These are phyloP conservation scores for Yarrowia alimentaria DNA, from an alignment of 805 yeast genomes.

Conservation along the genomic window DNA sequence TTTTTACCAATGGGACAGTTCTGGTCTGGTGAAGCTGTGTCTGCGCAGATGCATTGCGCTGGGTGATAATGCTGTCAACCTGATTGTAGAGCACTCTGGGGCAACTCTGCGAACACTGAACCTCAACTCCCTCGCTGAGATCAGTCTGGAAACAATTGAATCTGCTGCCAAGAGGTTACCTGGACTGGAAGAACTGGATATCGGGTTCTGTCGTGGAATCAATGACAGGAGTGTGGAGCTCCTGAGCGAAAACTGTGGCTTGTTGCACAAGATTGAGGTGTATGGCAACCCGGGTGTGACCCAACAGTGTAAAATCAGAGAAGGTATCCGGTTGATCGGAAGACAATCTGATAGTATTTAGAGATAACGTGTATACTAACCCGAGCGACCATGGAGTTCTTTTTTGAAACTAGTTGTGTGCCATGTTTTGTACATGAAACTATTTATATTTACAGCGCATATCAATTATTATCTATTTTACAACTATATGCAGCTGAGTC, in stretches of 20 bases:
- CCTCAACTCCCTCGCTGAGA: conserved; percentile 65
- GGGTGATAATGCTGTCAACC: conserved; percentile 60
- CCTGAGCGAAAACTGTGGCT: conserved; percentile 58
- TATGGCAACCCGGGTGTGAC: conserved; percentile 53
- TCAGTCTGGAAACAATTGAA: conserved; percentile 46
- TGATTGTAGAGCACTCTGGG: conserved; percentile 61
- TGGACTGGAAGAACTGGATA: conserved; percentile 63
- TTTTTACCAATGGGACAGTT: conserved; percentile 53
- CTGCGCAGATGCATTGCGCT: conserved; percentile 65
- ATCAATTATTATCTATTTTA: too few species aligned
- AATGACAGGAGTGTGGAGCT: conserved; percentile 66
- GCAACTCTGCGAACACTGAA: conserved; percentile 65
- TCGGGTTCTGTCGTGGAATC: conserved; percentile 75
- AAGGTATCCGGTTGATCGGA: conserved; percentile 65
- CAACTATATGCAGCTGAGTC: too few species aligned
- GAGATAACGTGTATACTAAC: too few species aligned
- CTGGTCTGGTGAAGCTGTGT: conserved; percentile 59
- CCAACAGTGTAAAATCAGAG: conserved; percentile 41
- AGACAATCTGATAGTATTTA: too few species aligned
- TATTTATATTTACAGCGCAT: too few species aligned
- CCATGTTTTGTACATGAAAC: too few species aligned
- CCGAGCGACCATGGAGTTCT: too few species aligned
- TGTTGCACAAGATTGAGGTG: conserved; percentile 67
- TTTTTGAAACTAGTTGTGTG: too few species aligned
- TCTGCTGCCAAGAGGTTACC: conserved; percentile 45